Base-by-base conservation (phyloP, 768 basidiomycete genomes). In the Mycena kentingensis region DNA sequence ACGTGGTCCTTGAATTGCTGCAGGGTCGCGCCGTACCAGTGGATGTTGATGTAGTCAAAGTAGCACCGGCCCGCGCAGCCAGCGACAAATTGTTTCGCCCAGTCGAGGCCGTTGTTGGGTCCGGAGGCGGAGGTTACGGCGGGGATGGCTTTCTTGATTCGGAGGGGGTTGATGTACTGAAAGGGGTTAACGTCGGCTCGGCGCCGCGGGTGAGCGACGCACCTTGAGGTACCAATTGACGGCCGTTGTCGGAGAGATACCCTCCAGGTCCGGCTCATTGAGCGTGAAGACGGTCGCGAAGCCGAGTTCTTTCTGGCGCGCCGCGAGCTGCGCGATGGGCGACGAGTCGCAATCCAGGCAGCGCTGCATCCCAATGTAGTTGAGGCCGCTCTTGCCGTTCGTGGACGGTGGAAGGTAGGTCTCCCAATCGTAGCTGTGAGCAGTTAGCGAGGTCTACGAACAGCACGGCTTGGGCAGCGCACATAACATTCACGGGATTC, bases 281-380 rank as follows among this genome's bases (percentile, higher is more conserved):
- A 74, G 48, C 37, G 58, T 60, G 47, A 60, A 60, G n/a, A 60
- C 46, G 5, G 58, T 60, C 8, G 47, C 37, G 44, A 60, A 60
- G 4, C 54, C 54, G 8, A 31, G 67, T 10, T 60, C 21, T 43
- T 69, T 18, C 63, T 66, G 70, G 54, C 70, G 73, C 28, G 65
- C 51, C 15, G 58, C 51, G 21, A 73, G 67, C 22, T 65, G 51
- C 4, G 57, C 59, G 12, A 73, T 63, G 3, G 72, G 72, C 27
- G 72, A 73, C 7, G 72, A 73, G 49, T 19, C 49, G n/a, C 72
- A 73, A 35, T 74, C 70, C 4, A 61, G 43, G 49, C 70, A 73
- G 8, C 67, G 70, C 47, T 73, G 73, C 72, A 66, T 74, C 11
- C 72, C 72, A 4, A 73, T 70, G 58, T 73, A 73, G 4, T 61